Evolutionary conservation across 1,139 yeast genomes (phyloP).

Genomic region (Taiozyma sp.): DNA sequence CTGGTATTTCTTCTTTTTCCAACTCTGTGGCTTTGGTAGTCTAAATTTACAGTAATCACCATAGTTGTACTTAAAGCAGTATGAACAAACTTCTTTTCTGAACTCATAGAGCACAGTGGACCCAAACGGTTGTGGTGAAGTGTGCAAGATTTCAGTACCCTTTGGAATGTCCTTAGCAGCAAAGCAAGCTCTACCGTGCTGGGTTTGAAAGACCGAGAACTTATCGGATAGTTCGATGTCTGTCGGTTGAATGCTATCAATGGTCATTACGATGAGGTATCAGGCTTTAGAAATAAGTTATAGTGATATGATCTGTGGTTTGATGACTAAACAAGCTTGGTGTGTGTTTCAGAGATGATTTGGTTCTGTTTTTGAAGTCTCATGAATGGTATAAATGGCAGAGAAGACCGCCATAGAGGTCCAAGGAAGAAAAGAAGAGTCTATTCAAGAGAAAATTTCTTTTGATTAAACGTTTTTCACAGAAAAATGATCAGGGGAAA

Average conservation of each 20-base stretch:
- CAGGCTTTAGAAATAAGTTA: background rate
- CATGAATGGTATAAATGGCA: background rate
- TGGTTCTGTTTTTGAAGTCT: background rate
- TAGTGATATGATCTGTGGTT: background rate
- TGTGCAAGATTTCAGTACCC: conserved; percentile 37
- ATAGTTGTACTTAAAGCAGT: conserved; percentile 47
- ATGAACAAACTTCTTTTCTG: conserved; percentile 60
- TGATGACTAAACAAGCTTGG: background rate
- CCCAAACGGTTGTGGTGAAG: conserved; percentile 40
- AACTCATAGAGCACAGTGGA: conserved; percentile 48
- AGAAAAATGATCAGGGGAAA: too few species aligned
- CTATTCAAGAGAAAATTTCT: background rate
- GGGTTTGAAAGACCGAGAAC: conserved; percentile 39
- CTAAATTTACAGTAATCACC: conserved; percentile 45
- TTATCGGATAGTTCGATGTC: conserved; percentile 11
- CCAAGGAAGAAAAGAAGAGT: too few species aligned
- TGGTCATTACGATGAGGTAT: background rate
- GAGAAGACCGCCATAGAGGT: background rate
- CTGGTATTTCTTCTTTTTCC: conserved; percentile 17
- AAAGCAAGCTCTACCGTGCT: conserved; percentile 63
- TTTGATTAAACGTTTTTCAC: background rate
- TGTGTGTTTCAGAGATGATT: background rate
- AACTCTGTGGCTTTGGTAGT: conserved; percentile 14
- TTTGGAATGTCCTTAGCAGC: conserved; percentile 37
- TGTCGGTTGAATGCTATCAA: conserved; percentile 7